These are phyloP conservation scores for Diplotaxis tenuifolia DNA, from an alignment of 345 rosid species.

Conservation along the genomic window DNA sequence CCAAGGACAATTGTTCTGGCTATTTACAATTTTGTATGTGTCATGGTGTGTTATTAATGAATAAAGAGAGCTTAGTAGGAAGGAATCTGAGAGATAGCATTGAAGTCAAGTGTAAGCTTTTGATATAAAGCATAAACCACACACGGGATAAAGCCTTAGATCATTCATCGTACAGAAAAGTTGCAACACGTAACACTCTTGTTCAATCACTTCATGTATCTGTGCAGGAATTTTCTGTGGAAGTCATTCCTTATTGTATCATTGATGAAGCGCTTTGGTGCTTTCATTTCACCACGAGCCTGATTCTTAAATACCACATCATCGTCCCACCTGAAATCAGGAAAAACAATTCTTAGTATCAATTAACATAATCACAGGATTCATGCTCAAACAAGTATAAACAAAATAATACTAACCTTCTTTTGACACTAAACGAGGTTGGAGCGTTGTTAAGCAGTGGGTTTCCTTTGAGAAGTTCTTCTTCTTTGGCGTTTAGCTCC, in stretches of 20 bases:
- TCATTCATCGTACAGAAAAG: constrained; percentile 28
- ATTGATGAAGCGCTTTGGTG: constrained; percentile 94
- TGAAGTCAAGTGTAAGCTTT: constrained; percentile 13
- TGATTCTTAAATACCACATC: constrained; percentile 99
- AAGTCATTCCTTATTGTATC: constrained; percentile 95
- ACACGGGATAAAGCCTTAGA: background rate
- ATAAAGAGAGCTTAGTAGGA: background rate
- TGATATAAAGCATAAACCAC: constrained; percentile 15
- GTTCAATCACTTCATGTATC: constrained; percentile 78
- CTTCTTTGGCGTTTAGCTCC: constrained; percentile 83
- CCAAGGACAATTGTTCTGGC: background rate
- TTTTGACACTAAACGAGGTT: constrained; percentile 72
- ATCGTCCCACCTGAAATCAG: constrained; percentile 82
- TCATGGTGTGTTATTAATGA: constrained; percentile 6
- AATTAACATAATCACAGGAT: background rate
- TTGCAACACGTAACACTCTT: constrained; percentile 13
- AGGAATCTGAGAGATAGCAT: background rate
- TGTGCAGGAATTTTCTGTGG: constrained; percentile 87
- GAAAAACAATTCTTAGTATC: background rate
- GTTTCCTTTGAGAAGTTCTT: constrained; percentile 89
- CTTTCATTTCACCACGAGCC: constrained; percentile 91
- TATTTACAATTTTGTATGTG: constrained; percentile 12
- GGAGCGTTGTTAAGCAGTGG: constrained; percentile 76
- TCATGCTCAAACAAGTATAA: background rate
- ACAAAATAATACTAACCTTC: constrained; percentile 52